Conservation (phyloP, 2,329 filamentous ascomycete species). For the Ceratocystis alfenasii region DNA sequence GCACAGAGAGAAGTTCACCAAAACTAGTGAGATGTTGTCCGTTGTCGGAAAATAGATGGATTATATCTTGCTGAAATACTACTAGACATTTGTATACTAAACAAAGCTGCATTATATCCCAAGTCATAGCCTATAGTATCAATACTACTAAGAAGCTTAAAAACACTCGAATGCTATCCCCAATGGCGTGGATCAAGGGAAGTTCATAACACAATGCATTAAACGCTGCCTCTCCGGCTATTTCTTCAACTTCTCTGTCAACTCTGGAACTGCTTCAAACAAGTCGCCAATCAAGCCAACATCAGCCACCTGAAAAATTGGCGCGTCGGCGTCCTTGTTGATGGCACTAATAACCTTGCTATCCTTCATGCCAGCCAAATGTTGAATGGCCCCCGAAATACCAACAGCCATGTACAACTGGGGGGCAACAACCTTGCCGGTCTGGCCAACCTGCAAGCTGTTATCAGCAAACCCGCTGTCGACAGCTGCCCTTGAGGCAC, state of each 20-base stretch:
- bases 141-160: constrained; percentile 19
- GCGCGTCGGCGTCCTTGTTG: constrained; percentile 94
- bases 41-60: constrained; percentile 26
- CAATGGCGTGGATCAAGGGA: constrained; percentile 11
- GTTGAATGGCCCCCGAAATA: constrained; percentile 95
- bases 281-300: constrained; percentile 90
- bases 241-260: constrained; percentile 85
- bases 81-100: constrained; percentile 1
- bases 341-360: constrained; percentile 98
- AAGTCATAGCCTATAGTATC: not conserved
- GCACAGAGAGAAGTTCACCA: constrained; percentile 59
- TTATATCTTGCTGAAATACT: not conserved
- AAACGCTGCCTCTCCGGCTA: constrained; percentile 6
- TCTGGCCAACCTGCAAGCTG: constrained; percentile 95
- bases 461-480: constrained; percentile 98
- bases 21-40: constrained; percentile 45
- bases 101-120: not conserved
- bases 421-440: constrained; percentile 94
- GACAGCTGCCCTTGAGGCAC: constrained; percentile 86
- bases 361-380: constrained; percentile 98
- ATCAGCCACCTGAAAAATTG: constrained; percentile 96
- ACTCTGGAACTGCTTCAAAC: constrained; percentile 88
- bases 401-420: constrained; percentile 91
- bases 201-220: constrained; percentile 1
- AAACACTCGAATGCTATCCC: constrained; percentile 25